phyloP scores from a whole-genome alignment of 2,329 filamentous ascomycete species.

The Sclerotinia spermophila region DNA sequence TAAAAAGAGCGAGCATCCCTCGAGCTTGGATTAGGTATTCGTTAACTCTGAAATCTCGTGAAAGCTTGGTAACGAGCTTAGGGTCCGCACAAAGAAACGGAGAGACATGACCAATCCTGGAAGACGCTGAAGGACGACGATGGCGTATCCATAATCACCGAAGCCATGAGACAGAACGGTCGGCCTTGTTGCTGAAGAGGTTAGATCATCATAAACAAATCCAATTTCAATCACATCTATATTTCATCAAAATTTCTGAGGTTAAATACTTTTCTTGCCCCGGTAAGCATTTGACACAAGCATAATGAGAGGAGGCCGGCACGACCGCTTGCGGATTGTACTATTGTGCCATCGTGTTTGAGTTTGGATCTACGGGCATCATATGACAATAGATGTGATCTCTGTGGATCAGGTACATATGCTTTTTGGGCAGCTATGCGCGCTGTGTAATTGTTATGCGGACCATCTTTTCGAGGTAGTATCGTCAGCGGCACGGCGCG shows the following conservation, averaged over 20 bases:
- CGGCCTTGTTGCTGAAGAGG: conserved; percentile 3
- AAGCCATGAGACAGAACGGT: conserved; percentile 8
- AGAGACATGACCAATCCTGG: conserved; percentile 18
- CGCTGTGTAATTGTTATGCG: conserved; percentile 24
- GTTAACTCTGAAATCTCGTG: not conserved
- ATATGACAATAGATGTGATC: conserved; percentile 19
- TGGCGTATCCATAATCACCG: conserved; percentile 19
- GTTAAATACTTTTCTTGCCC: conserved; percentile 1
- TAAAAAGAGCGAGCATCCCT: not conserved
- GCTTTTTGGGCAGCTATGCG: conserved; percentile 34
- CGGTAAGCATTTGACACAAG: not conserved
- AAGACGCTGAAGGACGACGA: not conserved
- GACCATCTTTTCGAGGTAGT: conserved; percentile 24
- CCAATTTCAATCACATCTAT: conserved; percentile 13
- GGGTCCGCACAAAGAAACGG: not conserved
- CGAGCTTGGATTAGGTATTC: not conserved
- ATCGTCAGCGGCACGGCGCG: conserved; percentile 29
- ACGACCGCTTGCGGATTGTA: not conserved
- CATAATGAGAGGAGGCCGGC: not conserved
- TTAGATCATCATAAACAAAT: not conserved
- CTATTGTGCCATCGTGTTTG: conserved; percentile 7
- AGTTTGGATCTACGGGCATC: conserved; percentile 13
- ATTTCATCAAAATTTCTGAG: conserved; percentile 13
- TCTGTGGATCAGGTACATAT: conserved; percentile 30
- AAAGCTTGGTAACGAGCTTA: conserved; percentile 12